These are phyloP conservation scores for Pedinophyceae sp. DNA, from an alignment of 139 green algal species.

Conservation along the genomic window DNA sequence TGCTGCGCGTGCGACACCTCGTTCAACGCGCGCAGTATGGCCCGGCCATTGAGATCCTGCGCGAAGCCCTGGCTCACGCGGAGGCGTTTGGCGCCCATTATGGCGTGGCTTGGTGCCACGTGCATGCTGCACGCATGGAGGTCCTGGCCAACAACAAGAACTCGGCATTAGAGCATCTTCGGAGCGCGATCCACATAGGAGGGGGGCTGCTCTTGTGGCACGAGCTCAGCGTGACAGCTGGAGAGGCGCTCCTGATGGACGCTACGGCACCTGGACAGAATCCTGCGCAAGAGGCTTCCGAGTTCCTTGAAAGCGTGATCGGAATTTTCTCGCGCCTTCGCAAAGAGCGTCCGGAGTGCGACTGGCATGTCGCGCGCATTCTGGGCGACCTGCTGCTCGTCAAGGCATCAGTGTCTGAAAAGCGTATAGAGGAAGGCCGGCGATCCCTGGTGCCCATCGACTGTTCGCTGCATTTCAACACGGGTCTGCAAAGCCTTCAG, in stretches of 20 bases:
- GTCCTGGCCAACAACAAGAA: background rate
- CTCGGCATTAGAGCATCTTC: background rate
- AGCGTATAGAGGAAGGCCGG: background rate
- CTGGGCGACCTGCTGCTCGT: background rate
- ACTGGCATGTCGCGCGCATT: background rate
- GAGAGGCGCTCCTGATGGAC: background rate
- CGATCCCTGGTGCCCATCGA: background rate
- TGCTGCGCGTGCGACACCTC: background rate
- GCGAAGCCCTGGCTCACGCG: background rate
- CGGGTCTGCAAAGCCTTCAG: background rate
- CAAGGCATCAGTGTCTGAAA: background rate
- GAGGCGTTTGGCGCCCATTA: background rate
- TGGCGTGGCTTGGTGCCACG: too few species aligned
- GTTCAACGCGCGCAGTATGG: background rate
- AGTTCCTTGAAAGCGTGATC: background rate
- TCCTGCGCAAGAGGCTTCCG: too few species aligned
- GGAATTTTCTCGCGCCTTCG: background rate
- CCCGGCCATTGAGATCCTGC: background rate
- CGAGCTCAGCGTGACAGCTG: background rate
- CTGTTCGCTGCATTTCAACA: background rate
- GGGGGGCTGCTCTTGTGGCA: background rate
- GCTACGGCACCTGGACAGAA: too few species aligned
- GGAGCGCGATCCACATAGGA: background rate
- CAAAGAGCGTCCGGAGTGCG: background rate
- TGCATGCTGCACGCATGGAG: background rate